These are phyloP conservation scores for Botrytis paeoniae DNA, from an alignment of 2,329 filamentous ascomycete genomes.

Conservation along the genomic window DNA sequence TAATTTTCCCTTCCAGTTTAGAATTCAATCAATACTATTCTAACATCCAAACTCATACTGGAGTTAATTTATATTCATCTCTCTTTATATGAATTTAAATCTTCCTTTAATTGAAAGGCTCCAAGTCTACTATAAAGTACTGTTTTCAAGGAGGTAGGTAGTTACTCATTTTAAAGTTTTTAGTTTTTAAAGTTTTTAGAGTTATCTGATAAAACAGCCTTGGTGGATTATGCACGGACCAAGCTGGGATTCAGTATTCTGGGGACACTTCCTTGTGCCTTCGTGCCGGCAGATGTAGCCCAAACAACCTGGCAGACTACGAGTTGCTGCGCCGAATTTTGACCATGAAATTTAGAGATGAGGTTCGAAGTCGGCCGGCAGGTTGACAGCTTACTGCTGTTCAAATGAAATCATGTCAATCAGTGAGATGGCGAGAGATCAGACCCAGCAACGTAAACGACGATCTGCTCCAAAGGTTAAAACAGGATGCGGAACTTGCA, in stretches of 20 bases:
- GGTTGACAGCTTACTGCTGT: neutral
- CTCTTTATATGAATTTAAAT: neutral
- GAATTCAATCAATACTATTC: neutral
- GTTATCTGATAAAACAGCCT: neutral
- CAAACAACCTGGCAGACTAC: neutral
- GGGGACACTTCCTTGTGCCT: neutral
- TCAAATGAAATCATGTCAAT: neutral
- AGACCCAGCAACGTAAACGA: neutral
- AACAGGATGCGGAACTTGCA: neutral
- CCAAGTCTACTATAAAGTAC: neutral
- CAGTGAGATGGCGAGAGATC: neutral
- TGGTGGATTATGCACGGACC: neutral
- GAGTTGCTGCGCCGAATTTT: neutral
- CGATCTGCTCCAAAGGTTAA: neutral
- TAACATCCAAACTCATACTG: neutral
- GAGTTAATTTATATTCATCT: neutral
- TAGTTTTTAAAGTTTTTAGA: too few species aligned
- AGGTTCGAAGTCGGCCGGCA: neutral
- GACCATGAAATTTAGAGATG: neutral
- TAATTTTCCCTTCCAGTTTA: neutral
- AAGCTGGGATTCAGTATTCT: neutral
- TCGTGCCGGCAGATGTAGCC: neutral
- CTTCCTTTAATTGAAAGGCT: neutral
- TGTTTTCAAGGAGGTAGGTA: too few species aligned
- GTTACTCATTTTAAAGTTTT: too few species aligned